phyloP scores from a whole-genome alignment of 345 rosid genomes.

The Salix suchowensis region DNA sequence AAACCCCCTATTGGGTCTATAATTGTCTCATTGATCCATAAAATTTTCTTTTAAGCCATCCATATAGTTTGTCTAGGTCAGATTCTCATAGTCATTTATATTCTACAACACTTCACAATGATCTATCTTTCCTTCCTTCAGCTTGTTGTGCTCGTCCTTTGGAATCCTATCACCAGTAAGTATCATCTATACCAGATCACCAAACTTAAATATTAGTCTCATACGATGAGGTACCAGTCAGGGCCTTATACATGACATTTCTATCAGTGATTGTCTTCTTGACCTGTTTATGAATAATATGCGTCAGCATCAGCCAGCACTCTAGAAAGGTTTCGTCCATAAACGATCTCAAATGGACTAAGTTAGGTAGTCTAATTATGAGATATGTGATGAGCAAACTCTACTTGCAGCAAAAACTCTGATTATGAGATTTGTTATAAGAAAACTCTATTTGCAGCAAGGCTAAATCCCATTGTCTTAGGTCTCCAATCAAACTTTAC shows the following conservation, averaged over 20 bases:
- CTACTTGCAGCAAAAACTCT: neutral
- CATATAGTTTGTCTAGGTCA: no score
- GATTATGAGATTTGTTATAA: no score
- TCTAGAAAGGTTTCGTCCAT: neutral
- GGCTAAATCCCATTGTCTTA: neutral
- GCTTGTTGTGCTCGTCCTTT: neutral
- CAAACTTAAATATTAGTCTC: neutral
- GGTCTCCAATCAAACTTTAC: neutral
- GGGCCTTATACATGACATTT: neutral
- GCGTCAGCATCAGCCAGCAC: neutral
- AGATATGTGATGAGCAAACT: neutral
- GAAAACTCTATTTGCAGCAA: neutral
- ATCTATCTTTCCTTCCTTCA: no score
- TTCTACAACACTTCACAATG: no score
- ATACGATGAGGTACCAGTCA: no score
- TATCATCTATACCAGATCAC: neutral
- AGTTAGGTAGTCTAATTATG: no score
- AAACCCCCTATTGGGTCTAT: no score
- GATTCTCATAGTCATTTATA: no score
- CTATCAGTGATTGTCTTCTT: no score
- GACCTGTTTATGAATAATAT: neutral
- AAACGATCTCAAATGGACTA: neutral
- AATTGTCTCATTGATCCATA: no score
- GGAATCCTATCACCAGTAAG: neutral
- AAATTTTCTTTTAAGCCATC: no score